A percentile compares a stretch with the other conserved stretches of the same genome.
Conservation (phyloP, 305 asterid species). For the Fraxinus floribunda region DNA sequence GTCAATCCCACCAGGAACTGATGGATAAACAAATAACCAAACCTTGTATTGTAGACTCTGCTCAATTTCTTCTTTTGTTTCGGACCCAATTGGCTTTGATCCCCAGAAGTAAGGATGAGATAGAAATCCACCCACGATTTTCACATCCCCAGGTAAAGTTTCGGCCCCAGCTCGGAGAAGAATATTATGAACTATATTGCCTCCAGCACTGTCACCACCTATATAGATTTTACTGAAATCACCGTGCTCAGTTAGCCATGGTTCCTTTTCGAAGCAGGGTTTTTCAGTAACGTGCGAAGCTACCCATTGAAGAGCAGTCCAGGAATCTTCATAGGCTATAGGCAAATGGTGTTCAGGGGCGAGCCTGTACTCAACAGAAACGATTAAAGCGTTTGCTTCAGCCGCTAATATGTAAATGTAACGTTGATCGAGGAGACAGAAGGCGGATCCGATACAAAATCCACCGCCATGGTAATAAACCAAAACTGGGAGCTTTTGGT, state of each 20-base stretch:
- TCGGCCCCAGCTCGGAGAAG: constrained; percentile 41
- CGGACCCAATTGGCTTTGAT: constrained; percentile 25
- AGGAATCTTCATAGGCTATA: constrained; percentile 38
- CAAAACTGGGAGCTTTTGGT: constrained; percentile 36
- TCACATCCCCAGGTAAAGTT: constrained; percentile 30
- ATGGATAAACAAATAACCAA: constrained; percentile 28
- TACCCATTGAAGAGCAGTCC: constrained; percentile 38
- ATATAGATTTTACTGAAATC: constrained; percentile 26
- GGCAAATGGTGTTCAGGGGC: constrained; percentile 42
- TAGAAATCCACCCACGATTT: constrained; percentile 42
- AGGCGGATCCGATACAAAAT: too few species aligned
- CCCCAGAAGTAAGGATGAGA: constrained; percentile 50
- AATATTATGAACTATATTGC: constrained; percentile 46
- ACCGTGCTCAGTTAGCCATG: constrained; percentile 38
- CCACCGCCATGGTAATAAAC: constrained; percentile 52
- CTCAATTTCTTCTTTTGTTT: constrained; percentile 20
- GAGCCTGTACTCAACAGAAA: constrained; percentile 48
- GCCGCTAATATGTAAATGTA: constrained; percentile 26
- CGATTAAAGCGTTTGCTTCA: constrained; percentile 30
- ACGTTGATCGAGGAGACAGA: constrained; percentile 17
- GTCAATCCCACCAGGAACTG: constrained; percentile 30
- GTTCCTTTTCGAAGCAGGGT: background rate
- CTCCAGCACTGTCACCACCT: constrained; percentile 47
- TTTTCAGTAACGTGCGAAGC: constrained; percentile 14
- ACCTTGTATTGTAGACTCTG: background rate